Base-by-base conservation (phyloP, 2,329 filamentous ascomycete species). In the Salinomyces thailandicus region DNA sequence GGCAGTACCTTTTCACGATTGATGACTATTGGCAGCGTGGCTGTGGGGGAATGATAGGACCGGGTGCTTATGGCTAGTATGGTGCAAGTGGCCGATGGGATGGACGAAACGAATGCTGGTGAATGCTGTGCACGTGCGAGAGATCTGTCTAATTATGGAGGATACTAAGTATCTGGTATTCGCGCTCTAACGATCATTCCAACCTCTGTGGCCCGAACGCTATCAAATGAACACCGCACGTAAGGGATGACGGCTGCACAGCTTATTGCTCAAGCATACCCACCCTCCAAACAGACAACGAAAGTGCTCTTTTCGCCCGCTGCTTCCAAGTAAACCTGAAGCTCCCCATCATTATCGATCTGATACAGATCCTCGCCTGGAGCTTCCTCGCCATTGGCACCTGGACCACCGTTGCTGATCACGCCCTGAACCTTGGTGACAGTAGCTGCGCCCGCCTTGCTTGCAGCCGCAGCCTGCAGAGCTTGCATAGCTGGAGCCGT, bases 321-420 rank as follows among this genome's bases (percentile, higher is more conserved):
- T 31, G 71, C 67, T 46, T 44, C 45, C 6, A 91, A 58, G 59
- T 87, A 89, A 0, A 78, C 79, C 41, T 71, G 71, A 43, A 91
- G 57, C 60, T 89, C 81, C 43, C 76, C 73, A 48, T 87, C 79
- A 27, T 77, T 70, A 37, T 79, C 77, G 48, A 89, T 79, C 37
- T 69, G 62, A 50, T 83, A 71, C 12, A 65, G 65, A 30, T 81
- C 64, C 51, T 84, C 79, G 33, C 68, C 68, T 4, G 72, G 75
- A 44, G 67, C 68, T 11, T 35, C 79, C 33, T 68, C 68, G 4
- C 73, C 76, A 44, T 68, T 68, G 9, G 31, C 43, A 26, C 22
- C 22, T 9, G 22, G 22, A 9, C n/a, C 22, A 26, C 22, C 22
- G 50, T 72, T 74, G 34, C 84, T 66, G 17, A 84, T 60, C 2